Conservation (phyloP, 163 green algal species). For the Volvox carteri region DNA sequence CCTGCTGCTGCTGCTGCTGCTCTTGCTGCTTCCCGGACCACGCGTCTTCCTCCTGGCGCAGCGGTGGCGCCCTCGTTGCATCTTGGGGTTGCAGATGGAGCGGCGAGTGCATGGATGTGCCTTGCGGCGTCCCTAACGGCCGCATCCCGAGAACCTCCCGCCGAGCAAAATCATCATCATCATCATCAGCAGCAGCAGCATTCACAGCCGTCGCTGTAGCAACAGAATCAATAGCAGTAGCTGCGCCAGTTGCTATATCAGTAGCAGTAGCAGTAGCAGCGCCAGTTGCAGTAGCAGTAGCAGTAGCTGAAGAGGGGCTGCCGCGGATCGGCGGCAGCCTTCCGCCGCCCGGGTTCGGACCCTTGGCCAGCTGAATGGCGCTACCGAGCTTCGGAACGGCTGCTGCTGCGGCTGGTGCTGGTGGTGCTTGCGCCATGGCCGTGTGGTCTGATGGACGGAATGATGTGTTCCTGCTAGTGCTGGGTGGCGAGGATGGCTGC, state of each 20-base stretch:
- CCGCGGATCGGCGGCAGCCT: not conserved
- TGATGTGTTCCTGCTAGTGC: not conserved
- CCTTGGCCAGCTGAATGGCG: too few species aligned
- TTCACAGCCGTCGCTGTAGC: not conserved
- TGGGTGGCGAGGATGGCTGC: not conserved
- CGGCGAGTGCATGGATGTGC: not conserved
- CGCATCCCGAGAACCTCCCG: too few species aligned
- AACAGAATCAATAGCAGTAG: not conserved
- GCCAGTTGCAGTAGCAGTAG: too few species aligned
- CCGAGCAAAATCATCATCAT: too few species aligned
- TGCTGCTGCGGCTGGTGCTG: not conserved
- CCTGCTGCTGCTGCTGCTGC: not conserved
- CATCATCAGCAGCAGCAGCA: too few species aligned
- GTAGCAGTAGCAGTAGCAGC: too few species aligned
- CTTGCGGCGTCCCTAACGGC: not conserved
- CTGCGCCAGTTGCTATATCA: too few species aligned
- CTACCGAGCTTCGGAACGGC: not conserved
- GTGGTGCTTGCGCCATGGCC: not conserved
- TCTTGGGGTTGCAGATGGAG: not conserved
- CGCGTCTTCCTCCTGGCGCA: not conserved
- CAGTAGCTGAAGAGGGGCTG: not conserved
- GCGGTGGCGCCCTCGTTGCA: not conserved
- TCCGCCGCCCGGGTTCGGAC: not conserved
- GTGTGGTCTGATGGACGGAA: not conserved
- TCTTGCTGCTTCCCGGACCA: not conserved